Base-by-base conservation (phyloP, 208 protist genomes). In the Angomonas ambiguus region DNA sequence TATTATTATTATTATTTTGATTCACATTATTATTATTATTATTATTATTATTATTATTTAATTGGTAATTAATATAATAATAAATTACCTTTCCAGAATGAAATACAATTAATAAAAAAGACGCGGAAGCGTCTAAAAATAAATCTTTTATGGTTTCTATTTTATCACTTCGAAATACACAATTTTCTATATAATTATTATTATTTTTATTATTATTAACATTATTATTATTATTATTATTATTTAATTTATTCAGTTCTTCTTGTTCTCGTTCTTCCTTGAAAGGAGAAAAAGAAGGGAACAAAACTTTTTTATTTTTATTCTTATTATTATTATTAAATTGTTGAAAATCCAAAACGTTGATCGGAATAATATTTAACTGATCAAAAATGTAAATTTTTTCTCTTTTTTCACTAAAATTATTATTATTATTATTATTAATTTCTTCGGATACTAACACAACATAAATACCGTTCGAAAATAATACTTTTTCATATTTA, bases 21-120 rank as follows among this genome's bases (percentile, higher is more conserved):
- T 25, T 48, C 22, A n/a, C 20, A 11, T 41, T 49, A 51, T 24
- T 27, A 8, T 62, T 30, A 32, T 13, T 27, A n/a, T 16, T 53
- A 10, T 53, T 13, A 6, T 4, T 51, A 8, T 51, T 25, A n/a
- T 8, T 38, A 6, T 51, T 8, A 5, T 13, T 27, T 16, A 67
- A 71, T 11, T 74, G 78, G n/a, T n/a, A n/a, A n/a, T n/a, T n/a
- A 32, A 88, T 74, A 58, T 77, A 72, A 24, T 67, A 71, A 64
- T 79, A 88, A 22, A 74, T 72, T 24, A 71, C 59, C 42, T 67
- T 74, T 35, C 76, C 77, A 1, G 76, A 85, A 8, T 28, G 45
- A 58, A 83, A 85, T 10, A 55, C 61, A n/a, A 88, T 51, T 22
- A 88, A 51, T 60, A 72, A 79, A 55, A 80, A 83, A 35, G 74